phyloP scores from a whole-genome alignment of 2,329 filamentous ascomycete species.

The Monosporascus sp. region DNA sequence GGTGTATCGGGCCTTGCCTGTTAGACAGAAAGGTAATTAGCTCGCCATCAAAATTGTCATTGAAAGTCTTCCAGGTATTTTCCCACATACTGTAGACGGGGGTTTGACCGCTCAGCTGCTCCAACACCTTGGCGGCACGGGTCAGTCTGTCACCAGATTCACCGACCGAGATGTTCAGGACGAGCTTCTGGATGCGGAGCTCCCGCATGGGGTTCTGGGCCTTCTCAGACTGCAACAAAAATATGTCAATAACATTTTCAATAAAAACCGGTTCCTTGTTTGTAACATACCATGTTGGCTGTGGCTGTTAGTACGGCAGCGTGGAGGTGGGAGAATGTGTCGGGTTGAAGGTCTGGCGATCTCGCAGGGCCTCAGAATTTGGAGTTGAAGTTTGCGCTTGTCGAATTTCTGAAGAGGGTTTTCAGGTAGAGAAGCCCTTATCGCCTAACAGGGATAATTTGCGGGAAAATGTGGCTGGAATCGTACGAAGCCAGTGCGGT shows the following conservation, averaged over 20 bases:
- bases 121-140: slow-evolving; percentile 98
- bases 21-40: slow-evolving; percentile 11
- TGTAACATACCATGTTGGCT: slow-evolving; percentile 34
- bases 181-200: slow-evolving; percentile 74
- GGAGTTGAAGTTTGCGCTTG: slow-evolving; percentile 1
- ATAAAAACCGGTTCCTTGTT: not conserved
- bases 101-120: slow-evolving; percentile 99
- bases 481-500: slow-evolving; percentile 6
- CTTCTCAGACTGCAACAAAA: slow-evolving; percentile 66
- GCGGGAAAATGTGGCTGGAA: not conserved
- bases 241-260: slow-evolving; percentile 16
- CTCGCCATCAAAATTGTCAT: slow-evolving; percentile 3
- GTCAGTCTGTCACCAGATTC: slow-evolving; percentile 99
- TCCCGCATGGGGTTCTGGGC: slow-evolving; percentile 98
- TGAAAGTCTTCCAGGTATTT: not conserved
- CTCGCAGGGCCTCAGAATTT: slow-evolving; percentile 10
- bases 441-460: not conserved
- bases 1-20: slow-evolving; percentile 99
- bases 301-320: slow-evolving; percentile 19
- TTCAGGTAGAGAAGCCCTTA: slow-evolving; percentile 1
- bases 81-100: slow-evolving; percentile 87
- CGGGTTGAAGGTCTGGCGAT: slow-evolving; percentile 5
- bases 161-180: slow-evolving; percentile 84
- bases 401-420: not conserved
- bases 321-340: slow-evolving; percentile 9